phyloP scores from a whole-genome alignment of 257 asterid genomes.

The Coffea canephora region DNA sequence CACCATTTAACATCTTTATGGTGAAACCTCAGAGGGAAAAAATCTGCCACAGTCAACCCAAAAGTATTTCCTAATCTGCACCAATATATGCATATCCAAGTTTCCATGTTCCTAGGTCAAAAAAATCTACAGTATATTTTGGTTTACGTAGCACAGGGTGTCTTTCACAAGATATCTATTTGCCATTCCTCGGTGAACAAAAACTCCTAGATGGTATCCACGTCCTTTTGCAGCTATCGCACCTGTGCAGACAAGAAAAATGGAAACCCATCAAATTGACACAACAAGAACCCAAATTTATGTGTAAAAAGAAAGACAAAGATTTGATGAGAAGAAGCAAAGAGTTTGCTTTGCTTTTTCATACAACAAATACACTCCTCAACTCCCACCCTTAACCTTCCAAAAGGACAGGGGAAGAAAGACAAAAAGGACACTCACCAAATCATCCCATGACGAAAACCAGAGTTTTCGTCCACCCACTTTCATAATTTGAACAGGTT shows the following conservation, averaged over 20 bases:
- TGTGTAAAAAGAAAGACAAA: constrained; percentile 1
- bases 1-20: background rate
- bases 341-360: too few species aligned
- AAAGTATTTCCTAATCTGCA: background rate
- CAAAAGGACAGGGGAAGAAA: background rate
- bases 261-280: constrained; percentile 40
- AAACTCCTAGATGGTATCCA: constrained; percentile 30
- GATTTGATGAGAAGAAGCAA: background rate
- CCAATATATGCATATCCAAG: background rate
- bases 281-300: constrained; percentile 29
- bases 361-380: too few species aligned
- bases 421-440: too few species aligned
- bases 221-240: constrained; percentile 39
- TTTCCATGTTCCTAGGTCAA: background rate
- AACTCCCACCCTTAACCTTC: background rate
- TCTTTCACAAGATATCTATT: constrained; percentile 29
- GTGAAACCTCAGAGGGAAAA: background rate
- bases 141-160: constrained; percentile 13
- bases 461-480: background rate
- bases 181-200: constrained; percentile 40
- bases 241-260: constrained; percentile 32
- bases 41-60: background rate
- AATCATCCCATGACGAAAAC: background rate
- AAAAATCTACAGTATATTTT: background rate
- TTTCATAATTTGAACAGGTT: background rate